A percentile compares a stretch with the other conserved stretches of the same genome.
These are phyloP conservation scores for Leccinum longicurvipes DNA, from an alignment of 768 basidiomycete genomes.

Conservation along the genomic window DNA sequence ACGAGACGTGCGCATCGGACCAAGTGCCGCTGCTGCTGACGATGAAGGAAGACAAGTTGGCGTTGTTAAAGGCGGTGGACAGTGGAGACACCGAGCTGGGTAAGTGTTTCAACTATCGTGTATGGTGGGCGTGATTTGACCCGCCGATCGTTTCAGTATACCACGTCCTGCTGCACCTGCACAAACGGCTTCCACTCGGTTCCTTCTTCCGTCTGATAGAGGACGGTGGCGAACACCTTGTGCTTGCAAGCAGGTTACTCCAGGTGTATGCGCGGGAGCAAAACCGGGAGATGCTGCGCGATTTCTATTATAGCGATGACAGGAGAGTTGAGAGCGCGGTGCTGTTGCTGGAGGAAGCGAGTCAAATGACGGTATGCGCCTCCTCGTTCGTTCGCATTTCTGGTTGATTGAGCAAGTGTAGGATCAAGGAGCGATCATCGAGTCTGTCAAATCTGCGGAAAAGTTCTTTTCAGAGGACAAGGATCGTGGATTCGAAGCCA, in stretches of 20 bases:
- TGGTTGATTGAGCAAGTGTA: constrained; percentile 30
- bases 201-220: constrained; percentile 94
- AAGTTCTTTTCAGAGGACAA: constrained; percentile 97
- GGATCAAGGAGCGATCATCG: constrained; percentile 72
- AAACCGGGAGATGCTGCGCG: constrained; percentile 85
- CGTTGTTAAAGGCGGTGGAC: constrained; percentile 84
- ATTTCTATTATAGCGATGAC: constrained; percentile 98
- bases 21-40: constrained; percentile 89
- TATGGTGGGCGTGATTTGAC: background rate
- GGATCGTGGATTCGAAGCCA: constrained; percentile 86
- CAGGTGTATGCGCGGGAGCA: constrained; percentile 91
- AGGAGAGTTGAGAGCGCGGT: constrained; percentile 89
- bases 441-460: constrained; percentile 74
- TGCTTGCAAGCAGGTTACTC: constrained; percentile 72
- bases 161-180: constrained; percentile 85
- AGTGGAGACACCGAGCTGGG: constrained; percentile 95
- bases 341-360: constrained; percentile 83
- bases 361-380: constrained; percentile 52
- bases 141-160: constrained; percentile 59
- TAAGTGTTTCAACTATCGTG: constrained; percentile 34
- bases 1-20: constrained; percentile 83
- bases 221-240: constrained; percentile 75
- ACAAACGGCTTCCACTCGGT: constrained; percentile 79
- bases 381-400: background rate
- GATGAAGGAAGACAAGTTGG: constrained; percentile 93